Percentiles rank a stretch among this genome's conserved stretches.
phyloP scores from a whole-genome alignment of 2,329 filamentous ascomycete species.

The Endocalyx cinctus region DNA sequence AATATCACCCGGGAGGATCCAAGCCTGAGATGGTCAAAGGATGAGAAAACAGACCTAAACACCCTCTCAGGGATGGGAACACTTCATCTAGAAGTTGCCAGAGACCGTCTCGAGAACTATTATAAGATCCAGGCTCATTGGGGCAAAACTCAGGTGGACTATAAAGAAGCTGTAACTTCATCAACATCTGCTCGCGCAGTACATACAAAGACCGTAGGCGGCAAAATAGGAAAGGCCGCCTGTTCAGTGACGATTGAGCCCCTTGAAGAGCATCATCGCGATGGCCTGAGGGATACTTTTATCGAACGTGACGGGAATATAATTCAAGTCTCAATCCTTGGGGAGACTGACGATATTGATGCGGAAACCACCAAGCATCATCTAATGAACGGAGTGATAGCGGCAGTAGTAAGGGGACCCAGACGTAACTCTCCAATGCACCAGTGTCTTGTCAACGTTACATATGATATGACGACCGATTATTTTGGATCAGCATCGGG shows the following conservation, averaged over 20 bases:
- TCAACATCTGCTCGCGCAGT: conserved; percentile 54
- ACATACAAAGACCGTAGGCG: conserved; percentile 76
- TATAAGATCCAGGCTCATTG: conserved; percentile 84
- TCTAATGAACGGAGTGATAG: conserved; percentile 74
- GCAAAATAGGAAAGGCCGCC: conserved; percentile 71
- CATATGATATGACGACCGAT: conserved; percentile 60
- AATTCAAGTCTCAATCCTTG: conserved; percentile 49
- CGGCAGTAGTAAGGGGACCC: conserved; percentile 81
- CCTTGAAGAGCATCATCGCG: conserved; percentile 38
- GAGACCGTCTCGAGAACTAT: conserved; percentile 81
- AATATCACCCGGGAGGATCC: conserved; percentile 88
- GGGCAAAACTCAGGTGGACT: conserved; percentile 91
- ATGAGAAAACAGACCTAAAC: conserved; percentile 89
- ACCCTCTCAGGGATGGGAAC: conserved; percentile 95
- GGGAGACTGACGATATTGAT: conserved; percentile 39
- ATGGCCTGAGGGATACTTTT: conserved; percentile 35
- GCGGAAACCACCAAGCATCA: conserved; percentile 48
- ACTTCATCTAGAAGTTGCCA: conserved; percentile 87
- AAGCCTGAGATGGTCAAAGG: conserved; percentile 76
- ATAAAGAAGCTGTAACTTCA: conserved; percentile 73
- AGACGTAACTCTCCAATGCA: conserved; percentile 76
- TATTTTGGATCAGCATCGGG: conserved; percentile 63
- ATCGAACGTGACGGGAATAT: conserved; percentile 67
- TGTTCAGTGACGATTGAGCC: conserved; percentile 68
- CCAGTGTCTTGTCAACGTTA: conserved; percentile 65